These are phyloP conservation scores for Citrus inodora DNA, from an alignment of 345 rosid genomes.

Conservation along the genomic window DNA sequence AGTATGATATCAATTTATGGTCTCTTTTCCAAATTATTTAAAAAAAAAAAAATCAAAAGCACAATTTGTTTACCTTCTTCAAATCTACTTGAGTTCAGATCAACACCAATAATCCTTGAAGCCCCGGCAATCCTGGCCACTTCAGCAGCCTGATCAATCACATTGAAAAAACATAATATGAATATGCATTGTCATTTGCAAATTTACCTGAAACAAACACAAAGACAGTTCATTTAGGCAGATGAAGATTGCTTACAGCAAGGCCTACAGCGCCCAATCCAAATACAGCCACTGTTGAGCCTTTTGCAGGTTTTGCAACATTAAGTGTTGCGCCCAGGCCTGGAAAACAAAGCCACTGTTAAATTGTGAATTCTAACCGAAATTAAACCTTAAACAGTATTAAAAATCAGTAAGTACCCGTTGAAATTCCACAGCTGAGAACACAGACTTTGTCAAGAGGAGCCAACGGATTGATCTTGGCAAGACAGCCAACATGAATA, in stretches of 20 bases:
- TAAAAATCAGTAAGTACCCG: constrained; percentile 5
- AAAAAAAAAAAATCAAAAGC: not conserved
- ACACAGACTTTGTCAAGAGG: constrained; percentile 41
- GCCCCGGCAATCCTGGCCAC: constrained; percentile 37
- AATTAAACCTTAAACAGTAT: no score
- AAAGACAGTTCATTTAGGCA: not conserved
- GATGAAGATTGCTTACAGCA: constrained; percentile 24
- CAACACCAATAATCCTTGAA: constrained; percentile 42
- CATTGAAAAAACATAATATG: no score
- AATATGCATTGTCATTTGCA: not conserved
- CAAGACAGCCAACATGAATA: constrained; percentile 32
- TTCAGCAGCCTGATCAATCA: constrained; percentile 28
- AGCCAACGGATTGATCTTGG: constrained; percentile 36
- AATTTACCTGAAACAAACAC: not conserved
- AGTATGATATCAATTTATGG: not conserved
- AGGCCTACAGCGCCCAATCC: constrained; percentile 46
- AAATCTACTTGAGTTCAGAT: constrained; percentile 30
- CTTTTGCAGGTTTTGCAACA: constrained; percentile 35
- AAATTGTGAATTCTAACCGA: no score
- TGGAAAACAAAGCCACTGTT: not conserved
- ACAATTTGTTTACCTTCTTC: constrained; percentile 6
- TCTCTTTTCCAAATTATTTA: not conserved
- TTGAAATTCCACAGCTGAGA: constrained; percentile 39
- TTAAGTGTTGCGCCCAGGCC: constrained; percentile 43
- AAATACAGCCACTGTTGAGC: constrained; percentile 39